Evolutionary conservation across 1,284 basidiomycete species (phyloP).

Genomic region (Wolfiporia cocos): DNA sequence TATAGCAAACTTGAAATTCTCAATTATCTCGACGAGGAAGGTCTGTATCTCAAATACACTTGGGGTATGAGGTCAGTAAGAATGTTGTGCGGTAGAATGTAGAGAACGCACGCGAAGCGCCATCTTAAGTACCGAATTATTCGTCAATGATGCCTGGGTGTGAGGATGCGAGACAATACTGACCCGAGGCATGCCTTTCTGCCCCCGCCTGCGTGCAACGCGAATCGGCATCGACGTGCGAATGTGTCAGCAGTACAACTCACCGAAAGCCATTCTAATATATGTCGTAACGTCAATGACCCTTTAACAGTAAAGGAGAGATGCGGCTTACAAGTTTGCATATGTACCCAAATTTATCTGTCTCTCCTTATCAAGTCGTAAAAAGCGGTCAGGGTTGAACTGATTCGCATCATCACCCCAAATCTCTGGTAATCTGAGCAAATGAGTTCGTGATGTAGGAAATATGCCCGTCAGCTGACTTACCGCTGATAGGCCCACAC

Average conservation of each 20-base stretch:
- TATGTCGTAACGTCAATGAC: no score
- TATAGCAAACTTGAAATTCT: constrained; percentile 41
- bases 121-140: constrained; percentile 25
- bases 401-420: constrained; percentile 22
- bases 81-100: background rate
- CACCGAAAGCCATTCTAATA: background rate
- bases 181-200: constrained; percentile 38
- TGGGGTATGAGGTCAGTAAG: background rate
- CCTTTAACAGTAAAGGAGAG: no score
- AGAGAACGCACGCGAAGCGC: constrained; percentile 37
- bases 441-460: background rate
- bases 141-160: no score
- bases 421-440: constrained; percentile 16
- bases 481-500: constrained; percentile 34
- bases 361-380: constrained; percentile 12
- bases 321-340: constrained; percentile 26
- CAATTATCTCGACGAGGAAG: constrained; percentile 43
- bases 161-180: background rate
- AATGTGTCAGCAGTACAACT: no score
- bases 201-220: constrained; percentile 35
- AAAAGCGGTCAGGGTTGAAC: constrained; percentile 24
- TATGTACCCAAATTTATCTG: constrained; percentile 35
- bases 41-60: constrained; percentile 37
- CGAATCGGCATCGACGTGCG: no score
- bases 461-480: background rate